Percentiles rank a stretch among this genome's conserved stretches.
phyloP scores from a whole-genome alignment of 2,329 filamentous ascomycete genomes.

The Phaeosphaeriaceae sp. region DNA sequence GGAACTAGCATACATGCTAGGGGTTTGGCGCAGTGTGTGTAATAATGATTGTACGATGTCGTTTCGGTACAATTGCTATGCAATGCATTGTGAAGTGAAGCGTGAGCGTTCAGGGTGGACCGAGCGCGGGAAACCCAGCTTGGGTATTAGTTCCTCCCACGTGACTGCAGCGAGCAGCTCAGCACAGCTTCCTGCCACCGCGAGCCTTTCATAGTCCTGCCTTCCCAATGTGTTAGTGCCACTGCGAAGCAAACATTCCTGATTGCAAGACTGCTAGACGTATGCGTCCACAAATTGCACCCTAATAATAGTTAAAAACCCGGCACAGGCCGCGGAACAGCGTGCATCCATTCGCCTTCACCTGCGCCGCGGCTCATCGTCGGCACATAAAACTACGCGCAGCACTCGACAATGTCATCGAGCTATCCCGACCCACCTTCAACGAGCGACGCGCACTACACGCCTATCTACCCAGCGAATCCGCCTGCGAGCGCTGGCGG shows the following conservation, averaged over 20 bases:
- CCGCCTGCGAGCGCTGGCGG: background rate
- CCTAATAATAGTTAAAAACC: background rate
- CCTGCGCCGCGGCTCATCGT: conserved; percentile 11
- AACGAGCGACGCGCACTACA: conserved; percentile 40
- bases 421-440: conserved; percentile 31
- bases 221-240: background rate
- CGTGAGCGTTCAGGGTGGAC: background rate
- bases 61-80: background rate
- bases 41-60: background rate
- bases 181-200: background rate
- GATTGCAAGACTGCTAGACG: background rate
- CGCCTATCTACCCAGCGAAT: conserved; percentile 40
- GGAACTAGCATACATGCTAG: background rate
- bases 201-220: background rate
- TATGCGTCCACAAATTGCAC: background rate
- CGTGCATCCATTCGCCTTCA: background rate
- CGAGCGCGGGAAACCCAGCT: background rate
- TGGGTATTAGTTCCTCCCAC: background rate
- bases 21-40: background rate
- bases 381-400: no score
- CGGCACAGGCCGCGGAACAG: background rate
- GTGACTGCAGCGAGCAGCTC: background rate
- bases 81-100: background rate
- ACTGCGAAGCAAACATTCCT: background rate
- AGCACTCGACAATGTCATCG: conserved; percentile 1